Conservation (phyloP, 106 monocot species). For the Acorus gramineus region DNA sequence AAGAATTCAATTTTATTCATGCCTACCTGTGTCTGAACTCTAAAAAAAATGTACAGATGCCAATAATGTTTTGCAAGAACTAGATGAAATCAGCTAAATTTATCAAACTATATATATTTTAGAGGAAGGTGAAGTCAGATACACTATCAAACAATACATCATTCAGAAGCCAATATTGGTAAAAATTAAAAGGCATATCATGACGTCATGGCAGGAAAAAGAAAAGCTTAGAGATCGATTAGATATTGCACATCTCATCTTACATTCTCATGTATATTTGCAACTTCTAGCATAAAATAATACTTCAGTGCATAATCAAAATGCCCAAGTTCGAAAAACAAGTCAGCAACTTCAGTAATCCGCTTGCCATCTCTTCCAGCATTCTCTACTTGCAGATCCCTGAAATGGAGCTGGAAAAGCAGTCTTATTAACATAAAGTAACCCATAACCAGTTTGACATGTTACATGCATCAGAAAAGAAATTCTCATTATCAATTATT, state of each 20-base stretch:
- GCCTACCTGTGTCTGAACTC: too few species aligned
- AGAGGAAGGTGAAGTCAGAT: too few species aligned
- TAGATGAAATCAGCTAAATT: too few species aligned
- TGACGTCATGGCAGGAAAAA: too few species aligned
- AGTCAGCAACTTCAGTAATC: slow-evolving; percentile 60
- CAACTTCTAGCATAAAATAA: slow-evolving; percentile 40
- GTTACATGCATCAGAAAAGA: neutral
- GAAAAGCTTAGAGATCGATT: neutral
- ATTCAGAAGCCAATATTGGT: too few species aligned
- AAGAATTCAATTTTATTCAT: too few species aligned
- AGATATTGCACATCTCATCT: neutral
- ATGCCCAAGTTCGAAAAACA: slow-evolving; percentile 35
- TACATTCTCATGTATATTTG: slow-evolving; percentile 36
- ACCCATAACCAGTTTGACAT: too few species aligned
- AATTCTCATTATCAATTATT: neutral
- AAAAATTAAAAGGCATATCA: too few species aligned
- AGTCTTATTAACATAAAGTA: neutral
- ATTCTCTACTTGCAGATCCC: slow-evolving; percentile 28
- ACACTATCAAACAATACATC: too few species aligned
- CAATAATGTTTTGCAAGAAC: too few species aligned
- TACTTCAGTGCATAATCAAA: slow-evolving; percentile 64
- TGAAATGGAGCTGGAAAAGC: slow-evolving; percentile 36
- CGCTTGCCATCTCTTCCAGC: slow-evolving; percentile 27
- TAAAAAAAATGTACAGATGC: too few species aligned
- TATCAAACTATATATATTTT: too few species aligned